Evolutionary conservation across 2,329 filamentous ascomycete genomes (phyloP).

Genomic region (Trichoderma atroviride): DNA sequence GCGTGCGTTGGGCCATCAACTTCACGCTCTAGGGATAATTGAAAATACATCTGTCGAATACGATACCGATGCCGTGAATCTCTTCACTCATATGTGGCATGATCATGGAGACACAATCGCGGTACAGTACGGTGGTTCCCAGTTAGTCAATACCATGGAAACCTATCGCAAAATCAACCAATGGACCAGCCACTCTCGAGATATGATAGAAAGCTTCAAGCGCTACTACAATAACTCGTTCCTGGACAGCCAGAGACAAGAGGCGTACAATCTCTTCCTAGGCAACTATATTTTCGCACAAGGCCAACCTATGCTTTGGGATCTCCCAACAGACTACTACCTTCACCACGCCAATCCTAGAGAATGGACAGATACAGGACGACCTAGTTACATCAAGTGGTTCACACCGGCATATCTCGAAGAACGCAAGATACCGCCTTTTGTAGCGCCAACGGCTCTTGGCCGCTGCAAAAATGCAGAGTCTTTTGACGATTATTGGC

Average conservation of each 20-base stretch:
- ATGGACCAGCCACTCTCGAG: constrained; percentile 94
- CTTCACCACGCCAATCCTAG: constrained; percentile 87
- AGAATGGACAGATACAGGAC: constrained; percentile 64
- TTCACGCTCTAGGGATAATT: constrained; percentile 88
- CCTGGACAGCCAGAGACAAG: constrained; percentile 93
- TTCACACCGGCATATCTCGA: constrained; percentile 75
- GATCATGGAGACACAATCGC: constrained; percentile 98
- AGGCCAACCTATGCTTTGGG: constrained; percentile 95
- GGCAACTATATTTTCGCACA: constrained; percentile 91
- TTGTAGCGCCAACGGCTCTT: constrained; percentile 43
- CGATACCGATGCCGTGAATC: constrained; percentile 92
- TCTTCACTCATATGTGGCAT: constrained; percentile 98
- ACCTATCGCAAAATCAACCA: constrained; percentile 99
- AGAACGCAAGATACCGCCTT: constrained; percentile 58
- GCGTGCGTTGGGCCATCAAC: constrained; percentile 84
- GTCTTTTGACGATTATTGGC: constrained; percentile 91
- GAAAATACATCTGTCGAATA: constrained; percentile 79
- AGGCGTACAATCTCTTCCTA: constrained; percentile 95
- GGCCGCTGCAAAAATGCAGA: constrained; percentile 51
- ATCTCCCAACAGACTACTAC: constrained; percentile 92
- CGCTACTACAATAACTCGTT: constrained; percentile 99
- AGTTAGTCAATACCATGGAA: constrained; percentile 98
- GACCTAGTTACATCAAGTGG: constrained; percentile 84
- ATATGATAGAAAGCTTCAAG: constrained; percentile 99
- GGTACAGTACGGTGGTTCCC: constrained; percentile 94